Conservation (phyloP, 768 basidiomycete genomes). For the Amanita subjunquillea region DNA sequence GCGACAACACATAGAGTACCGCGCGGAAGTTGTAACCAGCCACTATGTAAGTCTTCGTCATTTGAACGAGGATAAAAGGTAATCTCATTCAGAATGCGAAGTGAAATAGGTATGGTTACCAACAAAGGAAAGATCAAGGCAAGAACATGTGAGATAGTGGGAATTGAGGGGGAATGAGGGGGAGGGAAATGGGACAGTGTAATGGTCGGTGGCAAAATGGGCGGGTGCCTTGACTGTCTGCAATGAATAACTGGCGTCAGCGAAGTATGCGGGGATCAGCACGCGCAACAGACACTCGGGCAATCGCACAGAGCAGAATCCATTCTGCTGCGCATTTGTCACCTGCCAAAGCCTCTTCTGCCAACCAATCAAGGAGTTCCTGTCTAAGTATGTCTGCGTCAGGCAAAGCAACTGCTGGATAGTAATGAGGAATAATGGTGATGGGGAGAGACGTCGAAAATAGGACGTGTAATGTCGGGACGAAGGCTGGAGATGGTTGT, state of each 20-base stretch:
- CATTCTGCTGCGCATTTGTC: constrained; percentile 67
- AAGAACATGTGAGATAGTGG: constrained; percentile 45
- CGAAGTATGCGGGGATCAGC: constrained; percentile 2
- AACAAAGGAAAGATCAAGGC: constrained; percentile 49
- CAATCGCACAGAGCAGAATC: constrained; percentile 50
- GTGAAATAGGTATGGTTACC: constrained; percentile 46
- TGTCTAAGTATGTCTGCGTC: constrained; percentile 24
- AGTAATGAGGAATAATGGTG: constrained; percentile 28
- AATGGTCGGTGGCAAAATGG: constrained; percentile 58
- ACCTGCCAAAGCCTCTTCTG: constrained; percentile 55
- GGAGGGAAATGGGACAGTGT: constrained; percentile 55
- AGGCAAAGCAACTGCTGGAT: constrained; percentile 18
- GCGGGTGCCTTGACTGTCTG: constrained; percentile 59
- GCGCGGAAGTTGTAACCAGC: constrained; percentile 60
- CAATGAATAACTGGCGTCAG: constrained; percentile 1
- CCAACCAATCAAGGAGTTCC: constrained; percentile 65
- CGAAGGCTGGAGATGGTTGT: constrained; percentile 21
- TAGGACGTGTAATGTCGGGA: constrained; percentile 64
- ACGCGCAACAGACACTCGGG: constrained; percentile 45
- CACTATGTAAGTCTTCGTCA: constrained; percentile 63
- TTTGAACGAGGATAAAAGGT: constrained; percentile 58
- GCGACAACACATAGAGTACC: constrained; percentile 53
- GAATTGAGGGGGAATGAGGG: constrained; percentile 22
- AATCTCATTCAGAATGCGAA: constrained; percentile 47
- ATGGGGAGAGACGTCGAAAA: constrained; percentile 33